phyloP scores from a whole-genome alignment of 1,284 basidiomycete genomes.

The Rhizoctonia solani region DNA sequence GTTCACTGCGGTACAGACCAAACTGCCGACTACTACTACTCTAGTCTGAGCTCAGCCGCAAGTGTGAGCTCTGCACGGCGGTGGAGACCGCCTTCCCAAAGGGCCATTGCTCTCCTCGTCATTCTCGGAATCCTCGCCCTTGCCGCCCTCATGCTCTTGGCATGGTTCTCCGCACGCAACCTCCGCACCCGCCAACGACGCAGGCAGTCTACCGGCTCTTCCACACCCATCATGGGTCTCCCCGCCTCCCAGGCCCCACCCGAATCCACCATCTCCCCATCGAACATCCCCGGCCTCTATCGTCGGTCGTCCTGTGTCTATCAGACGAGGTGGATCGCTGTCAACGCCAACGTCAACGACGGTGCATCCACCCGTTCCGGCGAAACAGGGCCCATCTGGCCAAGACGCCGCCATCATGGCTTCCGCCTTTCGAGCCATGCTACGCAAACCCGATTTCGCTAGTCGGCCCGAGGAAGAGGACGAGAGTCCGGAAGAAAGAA shows the following conservation, averaged over 20 bases:
- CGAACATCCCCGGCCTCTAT: constrained; percentile 35
- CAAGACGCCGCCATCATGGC: constrained; percentile 87
- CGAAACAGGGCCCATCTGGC: constrained; percentile 69
- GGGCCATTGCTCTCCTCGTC: constrained; percentile 87
- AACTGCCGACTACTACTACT: constrained; percentile 28
- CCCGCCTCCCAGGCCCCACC: neutral
- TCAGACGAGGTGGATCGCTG: constrained; percentile 40
- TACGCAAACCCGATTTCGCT: constrained; percentile 82
- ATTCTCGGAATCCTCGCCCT: constrained; percentile 81
- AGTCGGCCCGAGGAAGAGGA: constrained; percentile 68
- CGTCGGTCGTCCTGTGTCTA: constrained; percentile 2
- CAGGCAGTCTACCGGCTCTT: constrained; percentile 72
- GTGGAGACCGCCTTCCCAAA: constrained; percentile 63
- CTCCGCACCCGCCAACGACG: constrained; percentile 51
- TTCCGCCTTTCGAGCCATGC: constrained; percentile 78
- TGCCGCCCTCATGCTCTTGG: constrained; percentile 63
- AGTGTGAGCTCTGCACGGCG: constrained; percentile 39
- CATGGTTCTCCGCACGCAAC: constrained; percentile 71
- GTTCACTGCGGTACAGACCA: constrained; percentile 67
- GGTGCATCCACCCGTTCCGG: constrained; percentile 70
- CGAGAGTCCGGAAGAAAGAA: constrained; percentile 56
- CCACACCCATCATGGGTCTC: constrained; percentile 76
- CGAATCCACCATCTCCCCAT: constrained; percentile 16
- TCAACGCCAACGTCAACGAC: constrained; percentile 48
- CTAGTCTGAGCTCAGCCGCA: constrained; percentile 34